Conservation (phyloP, 257 asterid genomes). For the Ophiorrhiza pumila region DNA sequence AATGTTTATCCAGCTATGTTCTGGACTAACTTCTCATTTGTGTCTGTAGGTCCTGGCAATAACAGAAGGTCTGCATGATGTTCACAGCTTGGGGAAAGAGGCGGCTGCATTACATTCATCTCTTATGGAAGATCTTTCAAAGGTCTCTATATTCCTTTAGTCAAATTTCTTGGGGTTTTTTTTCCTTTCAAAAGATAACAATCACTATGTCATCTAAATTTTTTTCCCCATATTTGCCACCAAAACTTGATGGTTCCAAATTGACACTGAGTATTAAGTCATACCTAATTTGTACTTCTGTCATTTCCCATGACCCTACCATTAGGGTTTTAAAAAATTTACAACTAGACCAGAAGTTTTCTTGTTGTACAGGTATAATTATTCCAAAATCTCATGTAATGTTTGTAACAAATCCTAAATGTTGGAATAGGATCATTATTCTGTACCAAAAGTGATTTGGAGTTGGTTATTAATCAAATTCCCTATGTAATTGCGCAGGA, state of each 20-base stretch:
- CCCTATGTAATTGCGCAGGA: not conserved
- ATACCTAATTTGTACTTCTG: not conserved
- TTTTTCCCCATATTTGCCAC: not conserved
- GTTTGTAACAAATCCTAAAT: not conserved
- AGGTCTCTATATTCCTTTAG: conserved; percentile 44
- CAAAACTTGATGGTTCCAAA: not conserved
- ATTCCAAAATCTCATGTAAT: no score
- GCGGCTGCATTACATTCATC: conserved; percentile 81
- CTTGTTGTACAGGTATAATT: no score
- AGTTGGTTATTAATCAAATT: not conserved
- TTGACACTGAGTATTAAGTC: not conserved
- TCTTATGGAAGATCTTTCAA: conserved; percentile 78
- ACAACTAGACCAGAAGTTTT: not conserved
- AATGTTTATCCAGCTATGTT: not conserved
- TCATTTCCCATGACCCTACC: not conserved
- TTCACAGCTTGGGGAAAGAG: conserved; percentile 88
- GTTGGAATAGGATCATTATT: not conserved
- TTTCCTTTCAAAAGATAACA: no score
- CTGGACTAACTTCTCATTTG: not conserved
- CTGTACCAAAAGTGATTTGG: not conserved
- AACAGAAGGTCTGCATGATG: conserved; percentile 92
- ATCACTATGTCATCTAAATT: not conserved
- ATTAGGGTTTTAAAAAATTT: not conserved
- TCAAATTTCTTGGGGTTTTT: not conserved
- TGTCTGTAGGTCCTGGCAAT: conserved; percentile 76